Evolutionary conservation across 2,329 filamentous ascomycete genomes (phyloP).

Genomic region (Penicillium sp.): DNA sequence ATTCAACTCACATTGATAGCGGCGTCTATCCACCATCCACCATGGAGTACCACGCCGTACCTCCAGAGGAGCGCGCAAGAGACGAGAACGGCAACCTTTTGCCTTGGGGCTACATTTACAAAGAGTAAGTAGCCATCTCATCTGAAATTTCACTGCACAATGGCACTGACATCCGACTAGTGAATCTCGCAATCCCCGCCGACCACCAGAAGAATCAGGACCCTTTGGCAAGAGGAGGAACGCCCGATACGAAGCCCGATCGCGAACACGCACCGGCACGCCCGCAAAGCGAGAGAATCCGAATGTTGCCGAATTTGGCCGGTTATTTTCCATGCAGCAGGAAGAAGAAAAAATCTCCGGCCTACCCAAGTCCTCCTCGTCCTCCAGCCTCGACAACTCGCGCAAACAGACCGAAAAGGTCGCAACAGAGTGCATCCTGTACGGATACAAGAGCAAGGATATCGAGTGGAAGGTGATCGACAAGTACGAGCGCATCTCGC

Average conservation of each 20-base stretch:
- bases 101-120: conserved; percentile 63
- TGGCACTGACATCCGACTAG: conserved; percentile 23
- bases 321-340: conserved; percentile 46
- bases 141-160: not conserved
- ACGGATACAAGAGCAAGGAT: conserved; percentile 72
- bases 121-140: conserved; percentile 50
- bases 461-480: conserved; percentile 78
- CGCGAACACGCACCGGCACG: conserved; percentile 58
- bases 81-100: conserved; percentile 59
- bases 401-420: conserved; percentile 48
- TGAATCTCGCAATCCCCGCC: conserved; percentile 50
- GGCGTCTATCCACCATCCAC: not conserved
- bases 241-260: conserved; percentile 45
- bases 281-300: conserved; percentile 58
- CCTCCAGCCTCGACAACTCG: conserved; percentile 40
- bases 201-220: conserved; percentile 59
- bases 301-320: conserved; percentile 48
- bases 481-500: conserved; percentile 80
- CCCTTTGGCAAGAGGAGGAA: conserved; percentile 58
- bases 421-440: conserved; percentile 77
- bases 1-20: not conserved
- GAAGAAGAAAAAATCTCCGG: conserved; percentile 41
- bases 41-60: conserved; percentile 67
- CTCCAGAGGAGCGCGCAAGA: conserved; percentile 60
- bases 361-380: conserved; percentile 40